phyloP scores from a whole-genome alignment of 2,329 filamentous ascomycete genomes.

The Endoconidiophora polonica region DNA sequence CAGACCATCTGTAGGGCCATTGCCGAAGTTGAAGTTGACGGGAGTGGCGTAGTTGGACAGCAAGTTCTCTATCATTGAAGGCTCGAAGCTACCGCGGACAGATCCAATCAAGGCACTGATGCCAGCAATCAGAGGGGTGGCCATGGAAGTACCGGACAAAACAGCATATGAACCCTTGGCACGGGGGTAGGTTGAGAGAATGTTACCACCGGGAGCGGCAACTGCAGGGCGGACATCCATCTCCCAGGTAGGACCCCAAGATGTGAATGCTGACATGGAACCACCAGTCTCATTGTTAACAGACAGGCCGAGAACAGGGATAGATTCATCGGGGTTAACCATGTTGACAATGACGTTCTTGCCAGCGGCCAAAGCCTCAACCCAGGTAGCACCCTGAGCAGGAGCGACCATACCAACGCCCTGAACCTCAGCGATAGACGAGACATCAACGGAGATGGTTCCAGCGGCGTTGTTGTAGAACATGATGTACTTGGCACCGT shows the following conservation, averaged over 20 bases:
- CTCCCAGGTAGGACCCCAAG: constrained; percentile 46
- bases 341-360: constrained; percentile 29
- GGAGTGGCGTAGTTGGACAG: constrained; percentile 34
- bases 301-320: constrained; percentile 19
- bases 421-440: constrained; percentile 19
- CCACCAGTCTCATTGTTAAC: constrained; percentile 32
- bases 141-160: constrained; percentile 43
- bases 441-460: constrained; percentile 21
- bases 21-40: constrained; percentile 30
- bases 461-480: constrained; percentile 39
- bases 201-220: constrained; percentile 38
- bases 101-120: constrained; percentile 37
- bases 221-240: constrained; percentile 39
- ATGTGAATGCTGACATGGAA: constrained; percentile 34
- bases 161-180: constrained; percentile 27
- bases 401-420: constrained; percentile 27
- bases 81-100: constrained; percentile 33
- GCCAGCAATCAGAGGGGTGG: constrained; percentile 37
- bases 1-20: constrained; percentile 22
- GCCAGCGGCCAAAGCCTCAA: constrained; percentile 26
- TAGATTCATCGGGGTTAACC: constrained; percentile 23
- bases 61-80: constrained; percentile 31
- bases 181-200: constrained; percentile 37
- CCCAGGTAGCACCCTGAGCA: constrained; percentile 27
- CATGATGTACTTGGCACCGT: constrained; percentile 43